Conservation (phyloP, 75 land plant species). For the Adiantum capillusveneris region DNA sequence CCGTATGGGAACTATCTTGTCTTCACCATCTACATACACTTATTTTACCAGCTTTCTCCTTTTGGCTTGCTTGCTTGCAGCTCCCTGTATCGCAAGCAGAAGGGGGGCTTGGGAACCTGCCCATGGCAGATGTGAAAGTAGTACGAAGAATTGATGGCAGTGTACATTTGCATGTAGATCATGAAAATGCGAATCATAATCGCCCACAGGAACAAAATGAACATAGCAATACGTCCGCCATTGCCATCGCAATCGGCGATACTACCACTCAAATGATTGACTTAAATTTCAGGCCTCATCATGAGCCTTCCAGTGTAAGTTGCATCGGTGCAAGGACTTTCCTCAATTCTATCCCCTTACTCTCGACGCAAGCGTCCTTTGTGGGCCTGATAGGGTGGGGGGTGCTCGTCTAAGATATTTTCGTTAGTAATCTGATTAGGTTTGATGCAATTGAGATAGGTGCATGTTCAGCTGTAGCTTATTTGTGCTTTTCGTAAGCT, state of each 20-base stretch:
- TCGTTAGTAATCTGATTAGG: no score
- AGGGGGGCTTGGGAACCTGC: no score
- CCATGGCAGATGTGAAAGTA: not conserved
- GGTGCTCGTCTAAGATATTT: no score
- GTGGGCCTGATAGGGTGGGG: no score
- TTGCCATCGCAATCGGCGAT: constrained; percentile 30
- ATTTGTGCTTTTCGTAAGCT: no score
- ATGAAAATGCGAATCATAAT: not conserved
- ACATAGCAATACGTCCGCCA: constrained; percentile 30
- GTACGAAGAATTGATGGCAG: not conserved
- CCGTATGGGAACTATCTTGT: not conserved
- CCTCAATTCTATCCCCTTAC: not conserved
- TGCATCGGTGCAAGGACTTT: not conserved
- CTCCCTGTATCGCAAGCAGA: no score
- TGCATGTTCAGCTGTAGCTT: no score
- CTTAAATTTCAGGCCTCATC: constrained; percentile 26
- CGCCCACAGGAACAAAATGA: constrained; percentile 1
- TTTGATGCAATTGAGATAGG: no score
- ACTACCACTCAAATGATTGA: constrained; percentile 21
- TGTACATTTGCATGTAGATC: not conserved
- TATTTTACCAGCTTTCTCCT: no score
- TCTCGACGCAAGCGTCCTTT: not conserved
- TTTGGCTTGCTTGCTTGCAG: not conserved
- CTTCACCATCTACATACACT: no score
- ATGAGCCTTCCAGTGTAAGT: constrained; percentile 2